Evolutionary conservation across 2,329 filamentous ascomycete species (phyloP), one percentile per base, ranked within the genome.

Genomic region (Bisporella sp.): DNA sequence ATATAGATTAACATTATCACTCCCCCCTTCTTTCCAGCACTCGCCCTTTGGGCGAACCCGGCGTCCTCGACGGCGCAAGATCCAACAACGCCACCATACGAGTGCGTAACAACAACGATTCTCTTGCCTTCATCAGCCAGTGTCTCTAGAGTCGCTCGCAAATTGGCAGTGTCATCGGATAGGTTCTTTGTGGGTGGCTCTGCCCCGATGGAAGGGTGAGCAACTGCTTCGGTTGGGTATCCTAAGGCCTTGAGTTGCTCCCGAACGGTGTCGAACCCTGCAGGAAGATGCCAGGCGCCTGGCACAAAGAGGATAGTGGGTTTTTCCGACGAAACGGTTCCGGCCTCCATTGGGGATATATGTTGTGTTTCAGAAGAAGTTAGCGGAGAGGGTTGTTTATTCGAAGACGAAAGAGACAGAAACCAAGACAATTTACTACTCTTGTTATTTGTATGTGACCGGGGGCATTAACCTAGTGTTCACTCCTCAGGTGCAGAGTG

Each of bases 51-150:
- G 1, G 31, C 32, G 11, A 48, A 8, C 32, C 45, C 50, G 8
- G 54, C 37, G 5, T 46, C 55, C 28, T 57, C 49, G 7, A 52
- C 52, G n/a, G 58, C 54, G 37, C 47, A 47, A 13, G 47, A 49
- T 3, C 59, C 63, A 2, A 69, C 56, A 0, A 68, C 60, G 5
- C 68, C 69, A 5, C 67, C 64, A 59, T 69, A 72, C 12, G 66
- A 70, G 46, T 73, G 70, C 8, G 64, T 59, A 6, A 70, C 49
- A 5, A 71, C 55, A 1, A 72, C 49, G 4, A 71, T 62, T 13
- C 71, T 64, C 13, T 68, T 66, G 2, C 62, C 63, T 3, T 43
- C 54, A 31, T 69, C 65, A 21, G 69, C 68, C 5, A 69, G 64
- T n/a, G 56, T 45, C n/a, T 7, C 33, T n/a, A 59, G n/a, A 12